Percentiles rank a stretch among this genome's conserved stretches.
Evolutionary conservation across 345 rosid species (phyloP).

Genomic region (Carallia pectinifolia): DNA sequence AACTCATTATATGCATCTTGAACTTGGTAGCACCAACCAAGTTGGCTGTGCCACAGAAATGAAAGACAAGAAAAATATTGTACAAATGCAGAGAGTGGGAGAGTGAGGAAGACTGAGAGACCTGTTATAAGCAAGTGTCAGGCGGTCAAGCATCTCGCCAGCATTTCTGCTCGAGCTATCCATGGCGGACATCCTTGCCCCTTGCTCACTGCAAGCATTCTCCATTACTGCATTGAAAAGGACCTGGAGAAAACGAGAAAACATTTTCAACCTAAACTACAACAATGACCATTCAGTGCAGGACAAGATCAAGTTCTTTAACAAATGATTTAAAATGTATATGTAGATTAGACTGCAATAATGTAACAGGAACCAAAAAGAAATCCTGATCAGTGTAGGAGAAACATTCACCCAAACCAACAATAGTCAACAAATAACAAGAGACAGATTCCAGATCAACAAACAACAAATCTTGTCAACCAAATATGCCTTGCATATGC

Average conservation of each 20-base stretch:
- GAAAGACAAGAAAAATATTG: neutral
- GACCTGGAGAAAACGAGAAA: conserved; percentile 40
- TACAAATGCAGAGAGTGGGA: conserved; percentile 2
- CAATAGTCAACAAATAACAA: neutral
- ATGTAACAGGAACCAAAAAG: no score
- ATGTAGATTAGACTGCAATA: neutral
- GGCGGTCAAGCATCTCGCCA: conserved; percentile 95
- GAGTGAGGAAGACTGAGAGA: conserved; percentile 22
- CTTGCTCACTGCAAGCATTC: conserved; percentile 47
- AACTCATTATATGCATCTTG: no score
- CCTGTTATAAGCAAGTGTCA: conserved; percentile 47
- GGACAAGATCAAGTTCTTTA: neutral
- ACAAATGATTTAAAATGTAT: neutral
- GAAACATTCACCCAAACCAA: neutral
- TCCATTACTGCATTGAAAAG: conserved; percentile 92
- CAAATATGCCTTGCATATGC: neutral
- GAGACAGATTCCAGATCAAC: neutral
- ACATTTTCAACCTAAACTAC: neutral
- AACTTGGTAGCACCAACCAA: neutral
- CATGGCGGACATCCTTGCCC: conserved; percentile 56
- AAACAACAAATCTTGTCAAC: neutral
- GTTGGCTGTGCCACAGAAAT: neutral
- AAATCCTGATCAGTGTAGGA: no score
- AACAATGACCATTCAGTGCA: conserved; percentile 1
- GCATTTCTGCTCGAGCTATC: conserved; percentile 99